Base-by-base conservation (phyloP, 1,139 yeast genomes). In the Geotrichum klebahnii region DNA sequence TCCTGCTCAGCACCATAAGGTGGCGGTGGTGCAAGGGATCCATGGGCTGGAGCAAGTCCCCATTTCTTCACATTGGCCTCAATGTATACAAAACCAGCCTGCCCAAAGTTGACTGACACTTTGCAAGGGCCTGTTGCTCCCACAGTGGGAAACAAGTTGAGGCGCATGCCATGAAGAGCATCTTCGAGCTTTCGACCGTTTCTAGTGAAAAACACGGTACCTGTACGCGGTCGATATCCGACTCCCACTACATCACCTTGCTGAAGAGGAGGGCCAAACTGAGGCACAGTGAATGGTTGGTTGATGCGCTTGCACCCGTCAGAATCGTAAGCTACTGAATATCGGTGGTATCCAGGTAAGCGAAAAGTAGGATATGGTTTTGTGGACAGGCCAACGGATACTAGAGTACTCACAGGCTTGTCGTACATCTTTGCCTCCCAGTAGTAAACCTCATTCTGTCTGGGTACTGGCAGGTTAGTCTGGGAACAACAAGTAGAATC, bases 41-140 rank as follows among this genome's bases (percentile, higher is more conserved):
- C 92, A 52, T 72, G 81, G 37, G 79, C 77, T 42, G 85, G 84
- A 24, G 96, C 95, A 59, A 92, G 84, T 2, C 96, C 96, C 75
- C 95, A 87, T 66, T 89, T 90, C 60, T 88, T 78, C 28, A 88
- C 96, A 66, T 92, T 90, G 5, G 97, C 97, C 67, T 92, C 97
- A 53, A 92, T 87, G 73, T 86, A 90, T 1, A 92, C 96, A 69
- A 81, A 92, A 1, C 97, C 98, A 44, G 82, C 71, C 63, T 89
- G 96, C 1, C 98, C 98, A 52, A 92, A 70, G 65, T 92, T 92
- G 12, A 85, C 90, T 59, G 83, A 84, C 47, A 92, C 77, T 55
- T 81, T 66, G 67, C 95, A 79, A 51, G 90, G 76, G 60, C 84
- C 80, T 64, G 81, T 77, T 61, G 94, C 74, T 6, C 98, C 98